These are phyloP conservation scores for Chenopodium quinoa DNA, from an alignment of 148 eudicot genomes.

Conservation along the genomic window DNA sequence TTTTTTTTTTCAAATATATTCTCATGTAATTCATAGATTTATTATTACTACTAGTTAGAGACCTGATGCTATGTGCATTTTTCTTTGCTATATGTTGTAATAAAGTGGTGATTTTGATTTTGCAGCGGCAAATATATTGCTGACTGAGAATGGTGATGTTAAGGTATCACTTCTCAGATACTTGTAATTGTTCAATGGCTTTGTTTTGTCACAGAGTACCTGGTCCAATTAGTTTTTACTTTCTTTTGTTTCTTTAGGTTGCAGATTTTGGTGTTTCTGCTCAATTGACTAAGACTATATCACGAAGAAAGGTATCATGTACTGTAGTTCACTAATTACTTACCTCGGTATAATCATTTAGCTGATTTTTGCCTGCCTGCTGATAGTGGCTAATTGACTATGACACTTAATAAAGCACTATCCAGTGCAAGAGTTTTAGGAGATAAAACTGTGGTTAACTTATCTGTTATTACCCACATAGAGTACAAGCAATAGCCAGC, in stretches of 20 bases:
- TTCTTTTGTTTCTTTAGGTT: conserved; percentile 48
- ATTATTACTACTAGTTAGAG: not conserved
- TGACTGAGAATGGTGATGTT: conserved; percentile 95
- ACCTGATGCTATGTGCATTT: not conserved
- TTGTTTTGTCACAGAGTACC: not conserved
- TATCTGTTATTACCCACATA: too few relatives aligned
- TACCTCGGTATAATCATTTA: not conserved
- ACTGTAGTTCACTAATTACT: conserved; percentile 3
- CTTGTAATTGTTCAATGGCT: not conserved
- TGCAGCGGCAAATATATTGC: conserved; percentile 95
- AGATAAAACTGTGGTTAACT: too few relatives aligned
- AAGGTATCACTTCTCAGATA: conserved; percentile 47
- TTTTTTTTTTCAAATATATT: not conserved
- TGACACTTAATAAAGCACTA: too few relatives aligned
- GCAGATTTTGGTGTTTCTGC: conserved; percentile 99
- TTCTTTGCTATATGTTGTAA: conserved; percentile 9
- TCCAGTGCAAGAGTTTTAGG: too few relatives aligned
- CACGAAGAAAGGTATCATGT: conserved; percentile 80
- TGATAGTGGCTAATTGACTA: not conserved
- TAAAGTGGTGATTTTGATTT: conserved; percentile 27
- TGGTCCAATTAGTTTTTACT: not conserved
- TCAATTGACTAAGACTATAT: conserved; percentile 88
- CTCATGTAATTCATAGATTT: not conserved
- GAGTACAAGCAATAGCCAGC: not conserved
- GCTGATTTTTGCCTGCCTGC: not conserved